phyloP scores from a whole-genome alignment of 1,139 yeast species.

The Blastobotrys capitulatus region DNA sequence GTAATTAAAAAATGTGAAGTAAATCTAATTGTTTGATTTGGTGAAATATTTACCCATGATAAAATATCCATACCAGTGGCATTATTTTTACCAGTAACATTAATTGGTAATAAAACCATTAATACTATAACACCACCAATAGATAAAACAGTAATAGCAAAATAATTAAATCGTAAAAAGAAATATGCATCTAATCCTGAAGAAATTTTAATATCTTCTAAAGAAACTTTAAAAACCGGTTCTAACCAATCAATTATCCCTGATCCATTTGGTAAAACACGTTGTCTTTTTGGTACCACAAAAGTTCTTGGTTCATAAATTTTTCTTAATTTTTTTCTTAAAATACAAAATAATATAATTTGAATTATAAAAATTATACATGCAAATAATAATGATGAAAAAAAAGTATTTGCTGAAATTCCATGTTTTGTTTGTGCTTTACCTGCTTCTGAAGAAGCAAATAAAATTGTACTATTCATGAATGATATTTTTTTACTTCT shows the following conservation, averaged over 20 bases:
- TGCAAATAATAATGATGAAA: constrained; percentile 27
- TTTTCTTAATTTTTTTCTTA: constrained; percentile 23
- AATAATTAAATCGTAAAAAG: constrained; percentile 27
- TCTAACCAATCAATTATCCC: constrained; percentile 25
- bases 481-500: background rate
- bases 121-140: constrained; percentile 19
- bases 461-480: background rate
- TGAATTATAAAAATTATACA: constrained; percentile 23
- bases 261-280: constrained; percentile 15
- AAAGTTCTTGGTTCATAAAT: constrained; percentile 31
- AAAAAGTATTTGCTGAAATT: constrained; percentile 23
- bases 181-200: constrained; percentile 33
- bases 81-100: constrained; percentile 19
- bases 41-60: constrained; percentile 27
- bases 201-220: constrained; percentile 15
- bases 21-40: constrained; percentile 17
- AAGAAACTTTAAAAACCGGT: constrained; percentile 14
- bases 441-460: constrained; percentile 13
- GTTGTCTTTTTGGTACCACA: constrained; percentile 20
- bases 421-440: constrained; percentile 21
- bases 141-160: constrained; percentile 20
- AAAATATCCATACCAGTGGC: constrained; percentile 23
- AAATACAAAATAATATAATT: constrained; percentile 21
- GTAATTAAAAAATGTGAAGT: constrained; percentile 27
- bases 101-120: constrained; percentile 27